phyloP scores from a whole-genome alignment of 2,329 filamentous ascomycete genomes.

The Exophiala calicioides region DNA sequence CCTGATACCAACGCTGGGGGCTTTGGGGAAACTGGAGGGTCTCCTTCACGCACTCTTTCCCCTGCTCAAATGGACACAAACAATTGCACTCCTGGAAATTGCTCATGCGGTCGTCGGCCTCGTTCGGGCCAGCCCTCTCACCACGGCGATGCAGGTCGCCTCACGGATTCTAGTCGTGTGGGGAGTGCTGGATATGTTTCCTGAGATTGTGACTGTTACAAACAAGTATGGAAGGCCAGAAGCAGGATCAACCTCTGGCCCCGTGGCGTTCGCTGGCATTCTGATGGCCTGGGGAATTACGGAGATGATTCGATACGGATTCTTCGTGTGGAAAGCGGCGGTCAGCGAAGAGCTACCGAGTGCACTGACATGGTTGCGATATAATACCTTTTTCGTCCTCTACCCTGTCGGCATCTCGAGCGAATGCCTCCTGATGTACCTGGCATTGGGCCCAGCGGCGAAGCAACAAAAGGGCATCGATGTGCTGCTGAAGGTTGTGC shows the following conservation, averaged over 20 bases:
- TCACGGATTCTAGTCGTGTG: conserved; percentile 87
- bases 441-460: conserved; percentile 63
- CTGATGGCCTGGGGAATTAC: conserved; percentile 85
- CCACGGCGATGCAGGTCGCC: conserved; percentile 86
- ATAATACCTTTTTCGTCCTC: conserved; percentile 84
- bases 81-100: conserved; percentile 78
- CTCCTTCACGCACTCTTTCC: conserved; percentile 51
- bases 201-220: conserved; percentile 65
- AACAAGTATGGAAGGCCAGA: conserved; percentile 31
- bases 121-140: conserved; percentile 80
- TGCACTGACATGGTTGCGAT: conserved; percentile 75
- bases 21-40: conserved; percentile 44
- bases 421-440: conserved; percentile 79
- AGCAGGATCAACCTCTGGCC: conserved; percentile 23
- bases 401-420: conserved; percentile 90
- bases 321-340: conserved; percentile 75
- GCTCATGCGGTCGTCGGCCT: conserved; percentile 76
- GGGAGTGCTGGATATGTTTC: conserved; percentile 76
- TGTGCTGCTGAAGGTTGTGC: conserved; percentile 63
- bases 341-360: conserved; percentile 56
- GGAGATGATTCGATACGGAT: conserved; percentile 90
- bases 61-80: conserved; percentile 68
- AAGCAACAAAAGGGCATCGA: conserved; percentile 54
- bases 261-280: conserved; percentile 45
- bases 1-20: conserved; percentile 54